Percentiles rank a stretch among this genome's conserved stretches.
phyloP scores from a whole-genome alignment of 208 protist genomes.

The Leishmania aethiopica region DNA sequence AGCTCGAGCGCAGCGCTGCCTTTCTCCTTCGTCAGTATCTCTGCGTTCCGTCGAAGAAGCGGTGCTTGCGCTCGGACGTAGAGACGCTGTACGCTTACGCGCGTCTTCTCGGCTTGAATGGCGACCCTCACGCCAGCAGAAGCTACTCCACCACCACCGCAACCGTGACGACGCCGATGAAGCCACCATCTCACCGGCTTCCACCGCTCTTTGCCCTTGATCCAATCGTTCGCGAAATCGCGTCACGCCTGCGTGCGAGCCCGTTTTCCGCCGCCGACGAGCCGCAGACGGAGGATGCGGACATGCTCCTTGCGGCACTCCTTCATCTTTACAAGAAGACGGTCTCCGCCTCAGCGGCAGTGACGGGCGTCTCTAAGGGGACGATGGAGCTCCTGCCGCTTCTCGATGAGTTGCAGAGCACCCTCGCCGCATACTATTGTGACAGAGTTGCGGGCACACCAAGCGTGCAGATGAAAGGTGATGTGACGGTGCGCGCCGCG shows the following conservation, averaged over 20 bases:
- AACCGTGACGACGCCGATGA: not conserved
- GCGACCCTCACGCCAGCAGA: not conserved
- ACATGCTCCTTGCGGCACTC: constrained; percentile 11
- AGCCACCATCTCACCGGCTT: not conserved
- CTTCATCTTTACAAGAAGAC: not conserved
- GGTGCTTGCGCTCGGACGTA: constrained; percentile 18
- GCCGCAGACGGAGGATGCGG: not conserved
- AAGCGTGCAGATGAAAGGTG: not conserved
- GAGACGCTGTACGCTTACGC: constrained; percentile 23
- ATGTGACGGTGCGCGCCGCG: constrained; percentile 7
- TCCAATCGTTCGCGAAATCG: not conserved
- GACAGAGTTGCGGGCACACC: not conserved
- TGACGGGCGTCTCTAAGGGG: not conserved
- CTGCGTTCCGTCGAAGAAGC: not conserved
- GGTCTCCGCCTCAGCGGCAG: not conserved
- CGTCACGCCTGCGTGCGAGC: not conserved
- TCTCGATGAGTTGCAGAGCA: not conserved
- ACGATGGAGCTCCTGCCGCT: not conserved
- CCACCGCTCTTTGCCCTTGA: not conserved
- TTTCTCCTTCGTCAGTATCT: constrained; percentile 16
- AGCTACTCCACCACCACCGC: not conserved
- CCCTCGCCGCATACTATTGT: not conserved
- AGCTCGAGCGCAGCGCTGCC: not conserved
- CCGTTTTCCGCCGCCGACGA: not conserved
- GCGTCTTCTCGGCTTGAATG: not conserved